Evolutionary conservation across 2,329 filamentous ascomycete species (phyloP).

Genomic region (Akanthomyces lecanii): DNA sequence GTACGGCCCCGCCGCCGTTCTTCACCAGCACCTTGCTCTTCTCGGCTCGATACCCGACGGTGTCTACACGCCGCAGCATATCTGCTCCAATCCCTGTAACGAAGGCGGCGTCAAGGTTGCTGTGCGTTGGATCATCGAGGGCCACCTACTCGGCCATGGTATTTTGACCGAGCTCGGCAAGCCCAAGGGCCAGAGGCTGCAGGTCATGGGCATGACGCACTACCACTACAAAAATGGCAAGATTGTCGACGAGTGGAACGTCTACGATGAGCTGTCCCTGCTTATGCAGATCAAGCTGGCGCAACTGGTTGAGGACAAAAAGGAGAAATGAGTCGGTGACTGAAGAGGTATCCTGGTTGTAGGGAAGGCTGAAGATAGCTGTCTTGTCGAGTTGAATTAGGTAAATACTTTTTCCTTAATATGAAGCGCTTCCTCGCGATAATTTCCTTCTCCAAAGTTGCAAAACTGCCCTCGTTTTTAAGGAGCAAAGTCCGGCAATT

Average conservation of each 20-base stretch:
- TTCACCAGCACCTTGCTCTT: conserved; percentile 14
- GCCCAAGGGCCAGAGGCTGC: conserved; percentile 8
- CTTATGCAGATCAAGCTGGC: conserved; percentile 10
- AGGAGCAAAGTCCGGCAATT: not conserved
- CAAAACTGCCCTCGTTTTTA: not conserved
- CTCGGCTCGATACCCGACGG: conserved; percentile 11
- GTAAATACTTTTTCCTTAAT: too few relatives aligned
- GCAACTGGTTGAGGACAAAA: not conserved
- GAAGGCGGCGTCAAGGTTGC: conserved; percentile 12
- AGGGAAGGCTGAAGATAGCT: too few relatives aligned
- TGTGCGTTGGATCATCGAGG: conserved; percentile 8
- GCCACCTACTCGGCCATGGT: conserved; percentile 7
- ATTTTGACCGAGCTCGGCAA: conserved; percentile 1
- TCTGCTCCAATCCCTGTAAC: conserved; percentile 8
- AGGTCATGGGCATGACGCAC: conserved; percentile 16
- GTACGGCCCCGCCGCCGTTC: conserved; percentile 1
- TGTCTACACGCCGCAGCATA: conserved; percentile 4
- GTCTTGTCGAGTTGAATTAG: too few relatives aligned
- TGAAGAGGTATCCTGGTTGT: too few relatives aligned
- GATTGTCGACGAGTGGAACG: conserved; percentile 14
- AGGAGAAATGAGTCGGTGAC: not conserved
- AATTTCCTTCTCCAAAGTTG: too few relatives aligned
- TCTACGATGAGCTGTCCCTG: conserved; percentile 9
- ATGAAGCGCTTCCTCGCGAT: too few relatives aligned
- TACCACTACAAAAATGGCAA: conserved; percentile 13